Base-by-base conservation (phyloP, 129 eudicot genomes). In the Deinandra increscens region DNA sequence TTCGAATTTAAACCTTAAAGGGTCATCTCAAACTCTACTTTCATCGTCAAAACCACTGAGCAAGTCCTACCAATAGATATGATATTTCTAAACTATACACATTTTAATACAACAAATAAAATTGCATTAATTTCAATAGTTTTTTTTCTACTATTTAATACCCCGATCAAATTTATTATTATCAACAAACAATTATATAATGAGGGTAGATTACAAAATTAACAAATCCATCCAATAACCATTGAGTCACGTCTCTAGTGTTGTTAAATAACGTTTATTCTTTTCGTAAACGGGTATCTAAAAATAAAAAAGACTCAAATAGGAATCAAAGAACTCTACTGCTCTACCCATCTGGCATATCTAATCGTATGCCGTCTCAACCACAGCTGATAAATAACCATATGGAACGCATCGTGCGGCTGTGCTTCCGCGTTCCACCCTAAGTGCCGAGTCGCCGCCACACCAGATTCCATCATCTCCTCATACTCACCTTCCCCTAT, bases 311-410 rank as follows among this genome's bases (percentile, higher is more conserved):
- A 26, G 1, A 26, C 31, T 26, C 31, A 50, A 73, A 5, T 29
- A 71, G 12, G 2, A 15, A 13, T 43, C 17, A 65, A 22, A 29
- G 0, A 36, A 36, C 56, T 69, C 56, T 69, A 76, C 41, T 62
- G 65, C 56, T 77, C 66, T 9, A 53, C 59, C 81, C 81, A 77
- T 69, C 83, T 79, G 22, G 92, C 75, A 65, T 93, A 93, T 81
- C 97, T 83, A 41, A 89, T 79, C n/a, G 88, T 83, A 74, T 93
- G 96, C 64, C 98, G 85, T 69, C 95, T 83, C 36, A 86, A 53
- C 98, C 98, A 93, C 81, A 93, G 78, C 84, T 93, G 97, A 83
- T 93, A 93, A 80, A 89, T 65, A 81, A 89, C 84, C 98, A 86
- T 84, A 71, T 93, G 83, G 72, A 93, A 93, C n/a, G 96, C 98